Base-by-base conservation (phyloP, 192 early-diverging fungal genomes). In the Fimicolochytrium jonesii region DNA sequence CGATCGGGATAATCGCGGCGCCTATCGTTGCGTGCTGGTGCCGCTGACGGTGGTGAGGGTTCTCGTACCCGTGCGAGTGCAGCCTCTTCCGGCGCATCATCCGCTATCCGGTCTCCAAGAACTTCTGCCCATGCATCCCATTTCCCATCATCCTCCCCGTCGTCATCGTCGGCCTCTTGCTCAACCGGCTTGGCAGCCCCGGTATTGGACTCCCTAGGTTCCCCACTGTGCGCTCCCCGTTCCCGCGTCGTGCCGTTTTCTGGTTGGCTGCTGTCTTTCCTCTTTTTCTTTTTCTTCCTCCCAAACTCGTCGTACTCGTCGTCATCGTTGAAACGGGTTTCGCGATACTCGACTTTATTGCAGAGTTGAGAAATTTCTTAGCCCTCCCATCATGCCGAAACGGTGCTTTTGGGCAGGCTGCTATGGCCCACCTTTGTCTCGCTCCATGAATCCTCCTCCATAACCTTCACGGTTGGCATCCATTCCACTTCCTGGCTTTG, bases 261-360 rank as follows among this genome's bases (percentile, higher is more conserved):
- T 20, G 10, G 15, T 9, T 17, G 15, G 48, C 9, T 34, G 7
- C 58, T 47, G 25, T 30, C 35, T 17, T 46, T 32, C 17, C 42
- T 29, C 41, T 44, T 44, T 47, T 68, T 65, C 46, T 77, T 77
- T 51, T 67, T 74, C 53, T 49, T 60, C 13, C 75, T 67, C n/a
- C 75, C 75, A 67, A 77, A 77, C 42, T 77, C 75, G 44, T 77
- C 75, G 51, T 67, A 74, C 28, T 73, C 71, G 48, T 77, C 68
- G 47, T 77, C 71, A 17, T 54, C 53, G 20, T 61, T 11, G 65
- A 31, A 77, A 17, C 75, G 70, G 41, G 75, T 60, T n/a, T 49
- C 31, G 22, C 55, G 32, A 45, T 77, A 77, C 55, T 77, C 75
- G 13, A 77, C 60, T 32, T 61, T n/a, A n/a, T n/a, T n/a, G n/a